Base-by-base conservation (phyloP, 495 filamentous ascomycete species). In the Aspergillus kassunensis region DNA sequence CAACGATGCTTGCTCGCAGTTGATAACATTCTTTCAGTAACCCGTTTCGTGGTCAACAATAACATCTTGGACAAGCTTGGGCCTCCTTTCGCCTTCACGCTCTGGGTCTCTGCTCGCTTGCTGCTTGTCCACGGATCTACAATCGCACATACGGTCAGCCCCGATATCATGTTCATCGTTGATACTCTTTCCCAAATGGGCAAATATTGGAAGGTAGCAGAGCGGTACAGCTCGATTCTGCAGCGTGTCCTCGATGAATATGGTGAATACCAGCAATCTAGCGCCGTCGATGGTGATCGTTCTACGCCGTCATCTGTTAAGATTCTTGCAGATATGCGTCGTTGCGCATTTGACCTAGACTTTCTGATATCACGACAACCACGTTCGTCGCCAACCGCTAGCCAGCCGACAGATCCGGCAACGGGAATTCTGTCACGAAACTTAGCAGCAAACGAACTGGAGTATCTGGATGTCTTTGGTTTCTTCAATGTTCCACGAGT, bases 381-480 rank as follows among this genome's bases (percentile, higher is more conserved):
- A 6, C 75, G 80, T 74, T 68, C 74, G 61, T 63, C 74, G 55
- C 50, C 72, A 31, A 43, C 69, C 48, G 53, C 66, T 60, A 53
- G 65, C 58, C 27, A 74, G 66, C 60, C 60, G 56, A 49, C 41
- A 42, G 44, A 49, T 59, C 68, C 66, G 55, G 73, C 70, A 6
- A 67, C 76, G 1, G 67, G 65, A 9, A 51, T 62, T 5, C 54
- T 58, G 0, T 75, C 74, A 9, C 72, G 81, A 23, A 90, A 80
- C 49, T 83, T 83, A n/a, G 86, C 79, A 9, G 80, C 85, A 8
- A 88, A 91, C 62, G 88, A 95, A 51, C 72, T 93, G 10, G 90
- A 95, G 57, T 95, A 91, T 59, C 71, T 95, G n/a, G 89, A 96
- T 61, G 88, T 95, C 2, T 96, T 96, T 64, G 88, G 91, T 54